Base-by-base conservation (phyloP, 2,329 filamentous ascomycete species). In the Aspergillus phoenicis region DNA sequence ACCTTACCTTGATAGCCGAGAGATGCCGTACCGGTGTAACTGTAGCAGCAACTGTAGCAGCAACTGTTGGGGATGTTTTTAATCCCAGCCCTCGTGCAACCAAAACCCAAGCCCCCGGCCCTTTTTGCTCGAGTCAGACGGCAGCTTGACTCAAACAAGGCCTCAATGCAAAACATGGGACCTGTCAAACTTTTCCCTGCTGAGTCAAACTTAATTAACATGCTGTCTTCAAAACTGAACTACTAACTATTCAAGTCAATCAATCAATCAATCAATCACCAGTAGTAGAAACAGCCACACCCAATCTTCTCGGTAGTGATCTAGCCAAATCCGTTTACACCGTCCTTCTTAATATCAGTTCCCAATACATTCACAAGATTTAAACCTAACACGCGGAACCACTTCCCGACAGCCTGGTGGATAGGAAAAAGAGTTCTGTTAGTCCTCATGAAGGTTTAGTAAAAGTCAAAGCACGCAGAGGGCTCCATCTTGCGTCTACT, bases 331-430 rank as follows among this genome's bases (percentile, higher is more conserved):
- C 4, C 11, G 33, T 36, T 15, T 36, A 36, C 33, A 36, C 11
- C 33, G 10, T 15, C 33, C 33, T 36, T 36, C 33, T 36, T 2
- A 36, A 13, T 15, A 36, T 36, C 33, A 11, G 13, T 36, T 36
- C 33, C 33, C 33, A 13, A 36, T 36, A 36, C 33, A 36, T 36
- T 36, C 11, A 30, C 4, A 13, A 36, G 11, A 36, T 10, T 36
- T 11, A 36, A 45, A 59, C 39, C 38, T 48, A 49, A 57, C 38
- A 20, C 56, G 48, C 38, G 43, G 49, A 49, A 49, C 30, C 51
- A 41, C 26, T 43, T 49, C 51, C 52, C 52, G 47, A 20, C 20
- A 26, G 15, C 47, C 45, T 28, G 26, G 47, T 30, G 47, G 47
- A 2, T 17, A 15, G 7, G 13, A 17, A 17, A n/a, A 20, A 10